Conservation (phyloP, 371 early-diverging fungal species). For the Funneliformis caledonium region DNA sequence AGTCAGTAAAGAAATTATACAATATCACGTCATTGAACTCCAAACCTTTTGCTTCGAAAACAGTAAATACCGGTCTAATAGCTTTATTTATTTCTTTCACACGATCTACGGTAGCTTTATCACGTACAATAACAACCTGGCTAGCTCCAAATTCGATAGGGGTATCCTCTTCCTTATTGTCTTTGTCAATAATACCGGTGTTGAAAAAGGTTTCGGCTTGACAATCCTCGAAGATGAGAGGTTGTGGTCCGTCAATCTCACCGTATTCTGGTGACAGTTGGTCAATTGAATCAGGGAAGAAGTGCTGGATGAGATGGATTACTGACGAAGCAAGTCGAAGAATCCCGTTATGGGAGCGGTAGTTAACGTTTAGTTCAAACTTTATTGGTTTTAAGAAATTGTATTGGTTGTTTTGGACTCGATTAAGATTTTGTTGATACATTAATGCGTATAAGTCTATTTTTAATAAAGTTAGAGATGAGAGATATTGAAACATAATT, state of each 20-base stretch:
- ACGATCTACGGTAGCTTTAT: neutral
- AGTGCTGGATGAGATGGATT: conserved; percentile 5
- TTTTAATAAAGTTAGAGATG: neutral
- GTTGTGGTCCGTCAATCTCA: conserved; percentile 32
- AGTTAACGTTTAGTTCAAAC: conserved; percentile 33
- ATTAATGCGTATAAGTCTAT: conserved; percentile 7
- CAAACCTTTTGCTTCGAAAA: conserved; percentile 29
- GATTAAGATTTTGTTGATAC: conserved; percentile 25
- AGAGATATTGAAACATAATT: neutral
- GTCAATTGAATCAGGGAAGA: conserved; percentile 35
- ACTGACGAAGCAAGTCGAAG: conserved; percentile 32
- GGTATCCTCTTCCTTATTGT: neutral
- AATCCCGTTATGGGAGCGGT: conserved; percentile 36
- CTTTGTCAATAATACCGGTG: neutral
- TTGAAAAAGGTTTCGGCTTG: neutral
- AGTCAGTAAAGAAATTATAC: conserved; percentile 39
- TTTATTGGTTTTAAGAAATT: conserved; percentile 13
- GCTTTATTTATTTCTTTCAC: neutral
- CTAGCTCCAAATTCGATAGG: conserved; percentile 27
- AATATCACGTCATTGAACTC: conserved; percentile 35
- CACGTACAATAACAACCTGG: conserved; percentile 37
- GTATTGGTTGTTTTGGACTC: neutral
- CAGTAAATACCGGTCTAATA: conserved; percentile 23
- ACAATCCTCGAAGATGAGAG: neutral
- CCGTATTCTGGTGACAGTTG: neutral